These are phyloP conservation scores for Trichophaea hybrida DNA, from an alignment of 2,329 filamentous ascomycete species.

Conservation along the genomic window DNA sequence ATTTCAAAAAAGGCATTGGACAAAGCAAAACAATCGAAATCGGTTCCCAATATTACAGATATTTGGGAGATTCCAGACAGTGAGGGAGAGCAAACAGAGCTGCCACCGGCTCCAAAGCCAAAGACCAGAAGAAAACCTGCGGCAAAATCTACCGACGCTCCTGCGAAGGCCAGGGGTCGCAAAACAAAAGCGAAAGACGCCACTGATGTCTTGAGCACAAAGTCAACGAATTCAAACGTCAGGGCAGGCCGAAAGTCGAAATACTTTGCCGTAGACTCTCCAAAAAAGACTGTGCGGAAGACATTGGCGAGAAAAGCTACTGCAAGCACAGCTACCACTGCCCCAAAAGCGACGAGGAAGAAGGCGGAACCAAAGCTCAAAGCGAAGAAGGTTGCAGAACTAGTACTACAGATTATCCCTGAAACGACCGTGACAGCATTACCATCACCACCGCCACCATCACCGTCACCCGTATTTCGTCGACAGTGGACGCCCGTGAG, in stretches of 20 bases:
- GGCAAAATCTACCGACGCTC: background rate
- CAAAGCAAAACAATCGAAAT: background rate
- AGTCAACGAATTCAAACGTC: background rate
- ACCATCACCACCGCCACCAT: background rate
- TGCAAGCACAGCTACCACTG: background rate
- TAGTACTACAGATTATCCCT: background rate
- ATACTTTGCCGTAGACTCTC: background rate
- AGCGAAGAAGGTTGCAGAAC: slow-evolving; percentile 7
- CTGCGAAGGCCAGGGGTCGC: background rate
- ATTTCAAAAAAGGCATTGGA: slow-evolving; percentile 1
- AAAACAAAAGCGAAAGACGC: background rate
- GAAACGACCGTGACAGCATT: background rate
- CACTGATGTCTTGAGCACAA: background rate
- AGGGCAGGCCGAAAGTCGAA: background rate
- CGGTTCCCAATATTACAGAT: background rate
- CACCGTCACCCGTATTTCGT: background rate
- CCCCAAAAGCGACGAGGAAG: slow-evolving; percentile 3
- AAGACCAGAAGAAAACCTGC: slow-evolving; percentile 1
- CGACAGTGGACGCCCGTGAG: slow-evolving; percentile 18
- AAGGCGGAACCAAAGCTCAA: slow-evolving; percentile 7
- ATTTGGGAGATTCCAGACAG: slow-evolving; percentile 2
- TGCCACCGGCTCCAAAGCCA: background rate
- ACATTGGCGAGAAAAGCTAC: background rate
- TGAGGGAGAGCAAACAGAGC: background rate
- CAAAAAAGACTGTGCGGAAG: background rate